Evolutionary conservation across 306 rosid species (phyloP).

Genomic region (Astragalus membranaceus): DNA sequence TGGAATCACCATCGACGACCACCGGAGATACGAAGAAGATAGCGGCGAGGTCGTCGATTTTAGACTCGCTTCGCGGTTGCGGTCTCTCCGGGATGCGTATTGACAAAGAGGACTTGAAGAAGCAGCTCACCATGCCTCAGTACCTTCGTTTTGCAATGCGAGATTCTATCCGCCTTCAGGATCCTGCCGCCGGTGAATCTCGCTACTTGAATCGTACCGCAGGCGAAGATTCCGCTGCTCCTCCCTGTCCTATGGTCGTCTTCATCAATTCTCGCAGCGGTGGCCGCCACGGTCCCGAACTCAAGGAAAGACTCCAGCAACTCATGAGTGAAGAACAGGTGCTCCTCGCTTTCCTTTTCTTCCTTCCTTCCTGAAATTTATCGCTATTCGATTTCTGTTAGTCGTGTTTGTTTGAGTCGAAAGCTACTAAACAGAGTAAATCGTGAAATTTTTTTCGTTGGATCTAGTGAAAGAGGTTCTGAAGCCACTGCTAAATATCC

Average conservation of each 20-base stretch:
- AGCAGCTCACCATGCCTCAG: slow-evolving; percentile 66
- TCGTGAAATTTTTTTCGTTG: neutral
- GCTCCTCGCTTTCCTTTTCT: neutral
- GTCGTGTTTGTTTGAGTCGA: neutral
- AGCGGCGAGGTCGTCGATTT: slow-evolving; percentile 45
- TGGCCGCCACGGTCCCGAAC: slow-evolving; percentile 79
- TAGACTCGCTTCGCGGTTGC: slow-evolving; percentile 62
- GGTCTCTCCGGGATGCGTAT: slow-evolving; percentile 62
- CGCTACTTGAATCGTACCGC: slow-evolving; percentile 18
- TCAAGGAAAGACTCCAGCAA: slow-evolving; percentile 71
- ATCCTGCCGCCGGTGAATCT: slow-evolving; percentile 59
- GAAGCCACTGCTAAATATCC: neutral
- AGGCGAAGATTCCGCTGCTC: slow-evolving; percentile 24
- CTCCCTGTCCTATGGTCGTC: slow-evolving; percentile 68
- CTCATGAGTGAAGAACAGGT: slow-evolving; percentile 93
- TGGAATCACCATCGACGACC: slow-evolving; percentile 44
- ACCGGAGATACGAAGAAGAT: slow-evolving; percentile 37
- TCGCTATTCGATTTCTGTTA: neutral
- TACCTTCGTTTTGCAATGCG: slow-evolving; percentile 86
- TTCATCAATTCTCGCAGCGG: slow-evolving; percentile 82
- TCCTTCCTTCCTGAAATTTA: neutral
- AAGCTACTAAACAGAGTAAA: neutral
- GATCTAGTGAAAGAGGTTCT: slow-evolving; percentile 8
- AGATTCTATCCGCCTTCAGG: slow-evolving; percentile 62
- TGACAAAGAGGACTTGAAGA: slow-evolving; percentile 70